A percentile compares a stretch with the other conserved stretches of the same genome.
These are phyloP conservation scores for Syzygium oleosum DNA, from an alignment of 345 rosid species.

Conservation along the genomic window DNA sequence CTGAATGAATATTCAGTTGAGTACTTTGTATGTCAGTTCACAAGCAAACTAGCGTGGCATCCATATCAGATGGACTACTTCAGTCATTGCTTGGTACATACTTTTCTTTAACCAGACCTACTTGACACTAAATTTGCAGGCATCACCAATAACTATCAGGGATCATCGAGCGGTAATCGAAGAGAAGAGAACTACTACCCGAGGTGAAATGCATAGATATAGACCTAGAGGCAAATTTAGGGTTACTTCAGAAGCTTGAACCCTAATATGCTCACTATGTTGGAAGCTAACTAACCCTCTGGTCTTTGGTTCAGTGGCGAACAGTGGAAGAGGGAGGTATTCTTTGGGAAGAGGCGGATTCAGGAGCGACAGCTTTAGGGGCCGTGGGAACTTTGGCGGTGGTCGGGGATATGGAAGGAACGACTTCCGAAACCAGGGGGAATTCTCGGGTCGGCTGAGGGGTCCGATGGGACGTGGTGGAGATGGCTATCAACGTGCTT, in stretches of 20 bases:
- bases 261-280: background rate
- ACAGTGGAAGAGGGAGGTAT: conserved; percentile 12
- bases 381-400: conserved; percentile 5
- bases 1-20: background rate
- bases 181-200: conserved; percentile 58
- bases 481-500: conserved; percentile 2
- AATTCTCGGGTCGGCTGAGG: conserved; percentile 5
- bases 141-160: conserved; percentile 57
- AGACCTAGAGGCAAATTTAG: background rate
- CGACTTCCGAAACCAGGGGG: conserved; percentile 8
- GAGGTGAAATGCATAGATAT: conserved; percentile 31
- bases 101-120: background rate
- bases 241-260: background rate
- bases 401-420: conserved; percentile 11
- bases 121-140: conserved; percentile 30
- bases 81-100: background rate
- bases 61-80: background rate
- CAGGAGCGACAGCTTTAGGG: conserved; percentile 11
- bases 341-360: conserved; percentile 6
- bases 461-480: conserved; percentile 8
- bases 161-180: conserved; percentile 56
- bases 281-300: background rate
- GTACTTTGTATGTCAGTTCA: background rate
- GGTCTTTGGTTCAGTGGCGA: background rate
- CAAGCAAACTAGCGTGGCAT: background rate